Base-by-base conservation (phyloP, 2,329 filamentous ascomycete species). In the Trichophyton rubrum region DNA sequence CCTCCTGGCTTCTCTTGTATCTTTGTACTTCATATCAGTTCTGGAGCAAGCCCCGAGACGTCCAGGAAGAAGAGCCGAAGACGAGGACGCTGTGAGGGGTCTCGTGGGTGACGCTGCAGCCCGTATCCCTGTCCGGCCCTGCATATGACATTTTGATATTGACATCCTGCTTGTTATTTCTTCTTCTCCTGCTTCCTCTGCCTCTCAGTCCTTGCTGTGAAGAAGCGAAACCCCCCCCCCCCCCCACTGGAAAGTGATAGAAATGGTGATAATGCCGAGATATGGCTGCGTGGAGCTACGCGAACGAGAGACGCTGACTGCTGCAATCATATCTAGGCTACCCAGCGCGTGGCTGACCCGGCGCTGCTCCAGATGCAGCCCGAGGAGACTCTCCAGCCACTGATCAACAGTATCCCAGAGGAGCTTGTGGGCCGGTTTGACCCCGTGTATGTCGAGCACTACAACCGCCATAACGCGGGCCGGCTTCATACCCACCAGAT, bases 401-500 rank as follows among this genome's bases (percentile, higher is more conserved):
- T 73, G 15, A 68, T 75, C 58, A 77, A 77, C 60, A 73, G 69
- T 65, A 77, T 77, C 7, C 73, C 74, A 3, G 61, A 64, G 1
- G 65, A 74, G 51, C 67, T 77, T 33, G 61, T 72, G 3, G 63
- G 69, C 17, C 69, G 71, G 3, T 76, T 74, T 62, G 75, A 77
- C 47, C 72, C 74, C 1, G 66, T 70, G 41, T 78, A 74, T 58
- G 68, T 75, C 27, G 69, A 74, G 56, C 69, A 76, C 66, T 75
- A 76, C 65, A 73, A 75, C 61, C 73, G 72, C 60, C 73, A 75
- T 67, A 75, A 73, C 59, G 72, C 68, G 1, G 75, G 74, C 11
- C 72, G 74, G 35, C 67, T 75, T 3, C 70, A 74, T 57, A 76
- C 73, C 1, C 74, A 77, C 51, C 73, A 78, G 66, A 66, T 75